These are phyloP conservation scores for Themeda triandra DNA, from an alignment of 176 grass and related monocot genomes.

Conservation along the genomic window DNA sequence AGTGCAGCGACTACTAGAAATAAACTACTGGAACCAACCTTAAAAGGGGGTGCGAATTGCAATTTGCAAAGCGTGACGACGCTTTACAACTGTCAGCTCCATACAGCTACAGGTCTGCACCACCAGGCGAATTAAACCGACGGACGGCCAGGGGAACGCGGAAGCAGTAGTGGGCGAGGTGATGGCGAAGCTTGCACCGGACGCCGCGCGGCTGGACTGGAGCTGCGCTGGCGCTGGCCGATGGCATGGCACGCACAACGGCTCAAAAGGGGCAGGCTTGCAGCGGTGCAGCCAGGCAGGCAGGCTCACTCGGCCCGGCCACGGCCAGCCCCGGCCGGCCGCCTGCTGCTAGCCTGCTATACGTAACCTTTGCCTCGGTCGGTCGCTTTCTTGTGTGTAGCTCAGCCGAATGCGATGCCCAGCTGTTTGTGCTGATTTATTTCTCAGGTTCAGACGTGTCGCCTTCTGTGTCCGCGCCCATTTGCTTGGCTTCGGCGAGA, in stretches of 20 bases:
- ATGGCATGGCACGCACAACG: neutral
- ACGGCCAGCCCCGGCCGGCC: neutral
- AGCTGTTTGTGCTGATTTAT: neutral
- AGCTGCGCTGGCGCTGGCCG: neutral
- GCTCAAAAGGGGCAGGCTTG: no score
- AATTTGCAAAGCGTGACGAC: neutral
- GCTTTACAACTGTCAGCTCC: constrained; percentile 15
- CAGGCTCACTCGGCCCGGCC: neutral
- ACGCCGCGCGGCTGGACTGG: neutral
- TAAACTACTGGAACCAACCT: no score
- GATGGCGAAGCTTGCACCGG: neutral
- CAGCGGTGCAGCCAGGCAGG: neutral
- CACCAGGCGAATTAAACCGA: neutral
- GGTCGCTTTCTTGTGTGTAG: neutral
- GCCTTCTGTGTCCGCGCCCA: neutral
- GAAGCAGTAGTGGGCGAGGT: neutral
- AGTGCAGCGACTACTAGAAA: no score
- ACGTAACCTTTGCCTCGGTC: neutral
- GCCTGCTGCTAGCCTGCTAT: neutral
- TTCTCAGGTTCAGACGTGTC: neutral
- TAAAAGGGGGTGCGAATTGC: neutral
- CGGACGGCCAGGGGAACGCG: neutral
- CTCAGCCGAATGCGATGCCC: neutral
- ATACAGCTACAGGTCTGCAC: neutral
- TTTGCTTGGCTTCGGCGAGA: neutral